These are phyloP conservation scores for Babesia caballi DNA, from an alignment of 169 alveolate species.

Conservation along the genomic window DNA sequence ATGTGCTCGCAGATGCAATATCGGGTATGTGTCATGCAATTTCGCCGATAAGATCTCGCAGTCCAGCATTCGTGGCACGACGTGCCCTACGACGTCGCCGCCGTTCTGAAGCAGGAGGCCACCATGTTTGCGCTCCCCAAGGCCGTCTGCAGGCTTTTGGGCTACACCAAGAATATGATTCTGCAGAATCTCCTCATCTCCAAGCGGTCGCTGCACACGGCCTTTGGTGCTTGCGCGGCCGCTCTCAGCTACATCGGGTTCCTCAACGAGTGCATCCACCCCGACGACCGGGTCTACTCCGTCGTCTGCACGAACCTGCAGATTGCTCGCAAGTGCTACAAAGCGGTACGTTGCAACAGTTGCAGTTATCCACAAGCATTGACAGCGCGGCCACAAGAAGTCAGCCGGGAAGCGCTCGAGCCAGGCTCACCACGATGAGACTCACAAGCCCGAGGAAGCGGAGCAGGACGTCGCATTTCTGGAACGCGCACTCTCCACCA, in stretches of 20 bases:
- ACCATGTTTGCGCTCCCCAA: slow-evolving; percentile 18
- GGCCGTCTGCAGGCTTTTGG: slow-evolving; percentile 8
- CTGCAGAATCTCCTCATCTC: slow-evolving; percentile 3
- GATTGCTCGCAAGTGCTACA: not conserved
- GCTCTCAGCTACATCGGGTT: slow-evolving; percentile 35
- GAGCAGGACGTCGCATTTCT: not conserved
- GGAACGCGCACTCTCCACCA: not conserved
- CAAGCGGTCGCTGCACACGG: slow-evolving; percentile 12
- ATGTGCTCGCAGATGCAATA: not conserved
- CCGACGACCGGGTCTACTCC: slow-evolving; percentile 4
- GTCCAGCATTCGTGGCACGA: slow-evolving; percentile 39
- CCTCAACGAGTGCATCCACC: not conserved
- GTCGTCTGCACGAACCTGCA: slow-evolving; percentile 35
- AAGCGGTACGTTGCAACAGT: not conserved
- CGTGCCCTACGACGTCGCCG: slow-evolving; percentile 13
- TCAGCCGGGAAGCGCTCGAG: not conserved
- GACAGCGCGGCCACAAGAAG: not conserved
- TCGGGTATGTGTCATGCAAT: not conserved
- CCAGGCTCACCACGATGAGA: not conserved
- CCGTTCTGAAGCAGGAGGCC: slow-evolving; percentile 12
- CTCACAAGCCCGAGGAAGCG: not conserved
- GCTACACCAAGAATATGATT: slow-evolving; percentile 24
- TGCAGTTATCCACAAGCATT: not conserved
- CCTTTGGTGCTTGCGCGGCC: slow-evolving; percentile 10
- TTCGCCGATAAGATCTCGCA: not conserved